phyloP scores from a whole-genome alignment of 768 basidiomycete species.

The Macrolepiota albuminosa region DNA sequence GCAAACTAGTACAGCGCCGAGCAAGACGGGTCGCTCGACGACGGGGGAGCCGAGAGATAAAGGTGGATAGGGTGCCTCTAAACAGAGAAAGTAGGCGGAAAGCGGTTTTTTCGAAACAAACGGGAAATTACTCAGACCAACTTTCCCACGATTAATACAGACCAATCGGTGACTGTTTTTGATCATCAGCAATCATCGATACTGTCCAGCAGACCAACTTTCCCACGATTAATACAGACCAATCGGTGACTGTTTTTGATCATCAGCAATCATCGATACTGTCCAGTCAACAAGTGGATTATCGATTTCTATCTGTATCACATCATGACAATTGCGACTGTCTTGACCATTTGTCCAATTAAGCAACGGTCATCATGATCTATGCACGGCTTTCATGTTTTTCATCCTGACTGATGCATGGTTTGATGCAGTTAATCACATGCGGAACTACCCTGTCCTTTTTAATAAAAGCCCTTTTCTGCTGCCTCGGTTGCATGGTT shows the following conservation, averaged over 20 bases:
- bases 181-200: slow-evolving; percentile 9
- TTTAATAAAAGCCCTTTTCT: not conserved
- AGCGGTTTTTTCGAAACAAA: slow-evolving; percentile 15
- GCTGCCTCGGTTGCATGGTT: not conserved
- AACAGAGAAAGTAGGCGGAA: not conserved
- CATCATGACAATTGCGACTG: slow-evolving; percentile 5
- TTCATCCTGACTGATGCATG: slow-evolving; percentile 3
- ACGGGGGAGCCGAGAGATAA: not conserved
- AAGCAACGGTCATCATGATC: not conserved
- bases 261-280: slow-evolving; percentile 7
- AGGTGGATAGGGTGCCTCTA: slow-evolving; percentile 9
- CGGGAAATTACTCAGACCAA: slow-evolving; percentile 15
- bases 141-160: slow-evolving; percentile 14
- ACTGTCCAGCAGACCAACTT: slow-evolving; percentile 11
- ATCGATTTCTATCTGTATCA: slow-evolving; percentile 9
- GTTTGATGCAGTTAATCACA: not conserved
- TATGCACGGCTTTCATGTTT: not conserved
- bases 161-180: slow-evolving; percentile 3
- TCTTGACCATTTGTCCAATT: not conserved
- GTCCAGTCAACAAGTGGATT: not conserved
- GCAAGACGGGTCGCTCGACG: slow-evolving; percentile 15
- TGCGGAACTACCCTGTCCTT: not conserved
- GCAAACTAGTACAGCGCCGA: slow-evolving; percentile 9
- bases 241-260: slow-evolving; percentile 6
- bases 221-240: slow-evolving; percentile 13